Conservation (phyloP, 2,329 filamentous ascomycete species). For the Biscogniauxia mediterranea region DNA sequence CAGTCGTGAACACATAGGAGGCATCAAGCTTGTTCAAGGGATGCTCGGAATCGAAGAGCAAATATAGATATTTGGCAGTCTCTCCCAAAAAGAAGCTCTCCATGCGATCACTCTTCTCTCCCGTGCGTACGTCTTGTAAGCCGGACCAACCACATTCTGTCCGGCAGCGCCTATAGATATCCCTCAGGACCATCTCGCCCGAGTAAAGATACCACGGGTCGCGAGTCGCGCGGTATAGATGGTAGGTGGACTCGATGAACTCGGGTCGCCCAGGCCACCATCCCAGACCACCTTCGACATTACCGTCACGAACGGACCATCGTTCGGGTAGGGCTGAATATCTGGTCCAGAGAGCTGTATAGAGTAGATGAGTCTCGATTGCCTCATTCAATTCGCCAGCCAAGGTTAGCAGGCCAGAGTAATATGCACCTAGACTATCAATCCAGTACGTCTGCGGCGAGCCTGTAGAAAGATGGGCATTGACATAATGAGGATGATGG, state of each 20-base stretch:
- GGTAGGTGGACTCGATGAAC: slow-evolving; percentile 95
- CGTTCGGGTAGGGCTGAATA: slow-evolving; percentile 93
- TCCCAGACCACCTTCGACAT: slow-evolving; percentile 79
- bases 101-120: slow-evolving; percentile 91
- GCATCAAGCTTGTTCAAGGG: slow-evolving; percentile 84
- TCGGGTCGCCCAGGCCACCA: slow-evolving; percentile 97
- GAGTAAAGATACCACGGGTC: slow-evolving; percentile 97
- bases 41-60: slow-evolving; percentile 83
- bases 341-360: slow-evolving; percentile 90
- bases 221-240: slow-evolving; percentile 88
- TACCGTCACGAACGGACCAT: slow-evolving; percentile 83
- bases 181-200: slow-evolving; percentile 89
- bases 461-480: slow-evolving; percentile 84
- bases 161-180: slow-evolving; percentile 86
- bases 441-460: slow-evolving; percentile 91
- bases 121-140: slow-evolving; percentile 75
- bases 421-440: slow-evolving; percentile 93
- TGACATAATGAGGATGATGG: slow-evolving; percentile 89
- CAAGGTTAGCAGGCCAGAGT: slow-evolving; percentile 81
- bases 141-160: slow-evolving; percentile 92
- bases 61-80: slow-evolving; percentile 91
- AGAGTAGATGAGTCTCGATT: slow-evolving; percentile 83
- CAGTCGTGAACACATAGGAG: slow-evolving; percentile 90
- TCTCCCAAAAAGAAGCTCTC: slow-evolving; percentile 98
- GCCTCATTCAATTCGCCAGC: slow-evolving; percentile 91